Percentiles rank a stretch among this genome's conserved stretches.
These are phyloP conservation scores for Penicillium sp. DNA, from an alignment of 2,329 filamentous ascomycete species.

Conservation along the genomic window DNA sequence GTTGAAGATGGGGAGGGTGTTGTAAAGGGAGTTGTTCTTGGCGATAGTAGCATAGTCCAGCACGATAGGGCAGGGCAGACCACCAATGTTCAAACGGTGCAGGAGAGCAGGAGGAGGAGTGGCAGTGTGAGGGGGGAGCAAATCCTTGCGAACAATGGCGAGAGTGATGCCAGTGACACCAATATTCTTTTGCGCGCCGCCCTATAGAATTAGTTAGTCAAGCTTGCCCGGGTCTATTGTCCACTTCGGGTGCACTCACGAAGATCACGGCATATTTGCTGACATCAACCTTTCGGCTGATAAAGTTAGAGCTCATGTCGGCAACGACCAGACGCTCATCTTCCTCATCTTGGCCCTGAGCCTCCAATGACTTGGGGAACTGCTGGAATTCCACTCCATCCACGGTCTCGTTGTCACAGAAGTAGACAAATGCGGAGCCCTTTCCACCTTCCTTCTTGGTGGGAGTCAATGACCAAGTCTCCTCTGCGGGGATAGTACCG, in stretches of 20 bases:
- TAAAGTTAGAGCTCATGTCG: slow-evolving; percentile 94
- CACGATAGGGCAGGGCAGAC: slow-evolving; percentile 64
- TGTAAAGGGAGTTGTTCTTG: slow-evolving; percentile 94
- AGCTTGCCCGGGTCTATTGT: not conserved
- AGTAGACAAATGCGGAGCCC: slow-evolving; percentile 72
- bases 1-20: slow-evolving; percentile 92
- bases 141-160: slow-evolving; percentile 75
- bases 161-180: slow-evolving; percentile 84
- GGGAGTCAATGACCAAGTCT: slow-evolving; percentile 69
- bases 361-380: slow-evolving; percentile 66
- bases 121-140: slow-evolving; percentile 67
- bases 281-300: slow-evolving; percentile 75
- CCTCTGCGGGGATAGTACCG: slow-evolving; percentile 75
- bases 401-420: slow-evolving; percentile 77
- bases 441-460: slow-evolving; percentile 58
- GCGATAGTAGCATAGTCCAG: slow-evolving; percentile 81
- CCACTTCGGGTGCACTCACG: slow-evolving; percentile 50
- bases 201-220: slow-evolving; percentile 32
- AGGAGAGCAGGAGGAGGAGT: slow-evolving; percentile 70
- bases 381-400: slow-evolving; percentile 86
- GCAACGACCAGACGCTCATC: slow-evolving; percentile 76
- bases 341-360: slow-evolving; percentile 55
- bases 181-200: slow-evolving; percentile 91
- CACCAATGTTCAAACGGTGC: slow-evolving; percentile 72
- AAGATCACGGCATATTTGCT: slow-evolving; percentile 82